phyloP scores from a whole-genome alignment of 169 alveolate genomes.

The Cryptosporidium felis region DNA sequence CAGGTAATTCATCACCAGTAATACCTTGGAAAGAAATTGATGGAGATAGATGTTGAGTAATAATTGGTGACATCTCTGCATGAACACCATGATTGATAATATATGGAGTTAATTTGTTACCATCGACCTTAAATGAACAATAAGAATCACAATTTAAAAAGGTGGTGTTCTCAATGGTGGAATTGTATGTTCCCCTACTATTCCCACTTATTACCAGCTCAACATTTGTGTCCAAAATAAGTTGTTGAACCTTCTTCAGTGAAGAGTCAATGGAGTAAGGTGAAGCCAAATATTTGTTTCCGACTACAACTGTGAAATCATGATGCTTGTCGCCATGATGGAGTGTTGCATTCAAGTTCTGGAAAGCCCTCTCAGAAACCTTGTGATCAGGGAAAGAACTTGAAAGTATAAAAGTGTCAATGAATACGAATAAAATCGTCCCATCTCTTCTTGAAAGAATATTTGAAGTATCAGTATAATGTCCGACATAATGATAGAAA shows the following conservation, averaged over 20 bases:
- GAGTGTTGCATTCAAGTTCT: slow-evolving; percentile 47
- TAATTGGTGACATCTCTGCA: slow-evolving; percentile 41
- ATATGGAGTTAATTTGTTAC: slow-evolving; percentile 57
- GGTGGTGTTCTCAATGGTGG: slow-evolving; percentile 49
- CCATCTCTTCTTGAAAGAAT: slow-evolving; percentile 70
- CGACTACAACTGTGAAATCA: slow-evolving; percentile 65
- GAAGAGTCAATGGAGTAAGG: slow-evolving; percentile 60
- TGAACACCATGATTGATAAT: slow-evolving; percentile 14
- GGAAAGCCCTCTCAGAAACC: slow-evolving; percentile 55
- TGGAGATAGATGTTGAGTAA: slow-evolving; percentile 13
- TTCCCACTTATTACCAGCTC: slow-evolving; percentile 67
- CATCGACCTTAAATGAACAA: slow-evolving; percentile 57
- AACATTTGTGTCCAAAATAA: slow-evolving; percentile 60
- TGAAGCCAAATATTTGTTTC: slow-evolving; percentile 67
- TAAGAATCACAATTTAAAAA: slow-evolving; percentile 67
- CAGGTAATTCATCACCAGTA: slow-evolving; percentile 70
- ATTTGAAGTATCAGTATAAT: slow-evolving; percentile 68
- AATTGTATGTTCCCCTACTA: slow-evolving; percentile 28
- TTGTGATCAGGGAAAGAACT: slow-evolving; percentile 71
- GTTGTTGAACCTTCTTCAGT: slow-evolving; percentile 50
- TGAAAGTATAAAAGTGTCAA: slow-evolving; percentile 63
- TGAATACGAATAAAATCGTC: slow-evolving; percentile 57
- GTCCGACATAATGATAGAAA: slow-evolving; percentile 65
- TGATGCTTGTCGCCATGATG: slow-evolving; percentile 54
- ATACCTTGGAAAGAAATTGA: slow-evolving; percentile 48